phyloP scores from a whole-genome alignment of 139 green algal genomes.

The Chlorella sp. region DNA sequence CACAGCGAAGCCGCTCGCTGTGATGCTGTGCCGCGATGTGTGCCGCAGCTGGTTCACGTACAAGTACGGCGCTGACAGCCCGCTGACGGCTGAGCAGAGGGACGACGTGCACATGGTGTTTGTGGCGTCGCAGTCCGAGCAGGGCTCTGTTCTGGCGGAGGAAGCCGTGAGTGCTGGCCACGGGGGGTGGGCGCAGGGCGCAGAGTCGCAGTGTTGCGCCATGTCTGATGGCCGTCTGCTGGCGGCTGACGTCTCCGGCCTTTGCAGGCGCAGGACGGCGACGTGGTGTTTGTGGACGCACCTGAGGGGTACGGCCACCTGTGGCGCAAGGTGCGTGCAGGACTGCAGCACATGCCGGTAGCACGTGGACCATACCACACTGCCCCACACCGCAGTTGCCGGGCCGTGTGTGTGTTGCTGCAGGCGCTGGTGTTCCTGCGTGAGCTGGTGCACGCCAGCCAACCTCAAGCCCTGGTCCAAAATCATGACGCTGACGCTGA shows the following conservation, averaged over 20 bases:
- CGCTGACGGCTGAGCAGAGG: not conserved
- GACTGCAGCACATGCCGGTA: not conserved
- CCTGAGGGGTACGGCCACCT: constrained; percentile 42
- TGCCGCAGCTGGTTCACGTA: not conserved
- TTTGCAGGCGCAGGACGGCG: constrained; percentile 24
- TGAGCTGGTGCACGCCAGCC: not conserved
- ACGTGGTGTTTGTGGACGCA: constrained; percentile 37
- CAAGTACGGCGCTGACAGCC: not conserved
- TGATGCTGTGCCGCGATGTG: too few relatives aligned
- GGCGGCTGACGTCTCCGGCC: too few relatives aligned
- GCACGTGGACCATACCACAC: not conserved
- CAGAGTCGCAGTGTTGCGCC: too few relatives aligned
- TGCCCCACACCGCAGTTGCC: not conserved
- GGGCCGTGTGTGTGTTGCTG: not conserved
- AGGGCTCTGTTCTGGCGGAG: not conserved
- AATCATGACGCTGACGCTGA: not conserved
- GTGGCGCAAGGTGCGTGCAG: constrained; percentile 39
- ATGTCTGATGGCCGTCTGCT: too few relatives aligned
- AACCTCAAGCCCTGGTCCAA: not conserved
- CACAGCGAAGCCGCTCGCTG: too few relatives aligned
- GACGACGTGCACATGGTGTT: not conserved
- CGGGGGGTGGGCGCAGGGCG: too few relatives aligned
- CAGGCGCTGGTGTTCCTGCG: not conserved
- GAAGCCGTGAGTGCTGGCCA: not conserved
- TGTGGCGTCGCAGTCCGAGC: not conserved